Conservation (phyloP, 2,329 filamentous ascomycete genomes). For the Calonectria fujianensis region DNA sequence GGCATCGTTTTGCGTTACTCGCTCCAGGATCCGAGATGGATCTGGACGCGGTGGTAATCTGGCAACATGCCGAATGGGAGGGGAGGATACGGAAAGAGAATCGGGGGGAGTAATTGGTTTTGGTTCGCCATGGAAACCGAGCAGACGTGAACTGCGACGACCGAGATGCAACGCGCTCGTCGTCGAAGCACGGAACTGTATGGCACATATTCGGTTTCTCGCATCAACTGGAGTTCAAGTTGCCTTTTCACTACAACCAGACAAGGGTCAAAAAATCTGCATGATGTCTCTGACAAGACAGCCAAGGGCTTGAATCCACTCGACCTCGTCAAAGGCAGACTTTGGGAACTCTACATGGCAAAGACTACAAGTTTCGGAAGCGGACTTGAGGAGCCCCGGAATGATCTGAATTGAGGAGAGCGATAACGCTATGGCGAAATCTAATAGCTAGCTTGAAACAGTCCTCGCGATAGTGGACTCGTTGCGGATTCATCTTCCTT, state of each 20-base stretch:
- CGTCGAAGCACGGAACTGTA: constrained; percentile 45
- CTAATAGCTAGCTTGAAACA: constrained; percentile 61
- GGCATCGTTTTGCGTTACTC: constrained; percentile 41
- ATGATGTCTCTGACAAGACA: constrained; percentile 53
- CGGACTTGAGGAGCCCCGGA: constrained; percentile 52
- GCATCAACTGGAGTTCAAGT: constrained; percentile 55
- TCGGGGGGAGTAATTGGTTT: constrained; percentile 53
- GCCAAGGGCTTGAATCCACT: constrained; percentile 56
- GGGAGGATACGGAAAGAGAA: constrained; percentile 38
- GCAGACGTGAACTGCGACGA: constrained; percentile 48
- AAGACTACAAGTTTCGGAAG: constrained; percentile 52
- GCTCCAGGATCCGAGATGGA: constrained; percentile 35
- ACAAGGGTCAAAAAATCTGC: constrained; percentile 45
- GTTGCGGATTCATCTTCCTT: constrained; percentile 51
- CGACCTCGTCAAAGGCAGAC: constrained; percentile 57
- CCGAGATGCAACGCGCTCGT: constrained; percentile 45
- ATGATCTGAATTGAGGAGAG: constrained; percentile 58
- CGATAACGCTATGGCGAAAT: constrained; percentile 61
- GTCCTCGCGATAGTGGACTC: constrained; percentile 58
- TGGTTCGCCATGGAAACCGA: constrained; percentile 53
- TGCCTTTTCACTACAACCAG: constrained; percentile 51
- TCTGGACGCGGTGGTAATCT: constrained; percentile 29
- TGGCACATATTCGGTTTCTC: constrained; percentile 49
- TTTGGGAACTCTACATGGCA: constrained; percentile 51
- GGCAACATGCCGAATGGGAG: constrained; percentile 35